Evolutionary conservation across 202 grass and related monocot genomes (phyloP).

Genomic region (Elaeis oleifera): DNA sequence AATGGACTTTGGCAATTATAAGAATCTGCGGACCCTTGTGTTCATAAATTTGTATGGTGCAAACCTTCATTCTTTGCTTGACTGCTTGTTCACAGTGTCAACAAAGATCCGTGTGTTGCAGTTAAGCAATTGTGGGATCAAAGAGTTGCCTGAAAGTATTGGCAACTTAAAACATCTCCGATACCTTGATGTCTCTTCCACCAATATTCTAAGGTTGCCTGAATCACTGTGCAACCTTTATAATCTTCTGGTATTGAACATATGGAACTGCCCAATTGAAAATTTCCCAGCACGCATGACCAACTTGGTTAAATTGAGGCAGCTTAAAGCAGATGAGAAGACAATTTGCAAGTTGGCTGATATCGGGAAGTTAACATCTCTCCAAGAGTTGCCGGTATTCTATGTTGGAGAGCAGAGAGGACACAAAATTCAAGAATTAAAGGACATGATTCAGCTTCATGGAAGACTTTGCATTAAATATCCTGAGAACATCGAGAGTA

Average conservation of each 20-base stretch:
- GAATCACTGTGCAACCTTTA: constrained; percentile 23
- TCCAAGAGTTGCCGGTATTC: constrained; percentile 16
- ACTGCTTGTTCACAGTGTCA: constrained; percentile 23
- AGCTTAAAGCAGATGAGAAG: constrained; percentile 7
- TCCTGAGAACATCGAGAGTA: too few species aligned
- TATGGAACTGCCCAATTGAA: background rate
- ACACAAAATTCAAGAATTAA: constrained; percentile 19
- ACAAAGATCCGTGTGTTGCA: constrained; percentile 29
- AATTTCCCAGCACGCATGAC: background rate
- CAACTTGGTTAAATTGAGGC: constrained; percentile 14
- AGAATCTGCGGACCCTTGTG: constrained; percentile 31
- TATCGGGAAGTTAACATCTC: constrained; percentile 7
- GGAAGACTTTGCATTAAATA: constrained; percentile 2
- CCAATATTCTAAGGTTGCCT: constrained; percentile 21
- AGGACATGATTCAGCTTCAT: constrained; percentile 12
- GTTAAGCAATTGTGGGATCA: constrained; percentile 13
- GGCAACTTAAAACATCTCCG: constrained; percentile 23
- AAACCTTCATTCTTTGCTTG: constrained; percentile 23
- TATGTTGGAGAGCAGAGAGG: constrained; percentile 10
- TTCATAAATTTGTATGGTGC: background rate
- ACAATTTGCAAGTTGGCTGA: constrained; percentile 1
- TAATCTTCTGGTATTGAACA: constrained; percentile 30
- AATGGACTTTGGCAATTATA: constrained; percentile 16
- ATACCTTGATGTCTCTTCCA: constrained; percentile 31
- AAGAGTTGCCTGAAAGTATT: constrained; percentile 25